Evolutionary conservation across 2,329 filamentous ascomycete species (phyloP), one percentile per base, ranked within the genome.

Genomic region (Thelonectria blattea): DNA sequence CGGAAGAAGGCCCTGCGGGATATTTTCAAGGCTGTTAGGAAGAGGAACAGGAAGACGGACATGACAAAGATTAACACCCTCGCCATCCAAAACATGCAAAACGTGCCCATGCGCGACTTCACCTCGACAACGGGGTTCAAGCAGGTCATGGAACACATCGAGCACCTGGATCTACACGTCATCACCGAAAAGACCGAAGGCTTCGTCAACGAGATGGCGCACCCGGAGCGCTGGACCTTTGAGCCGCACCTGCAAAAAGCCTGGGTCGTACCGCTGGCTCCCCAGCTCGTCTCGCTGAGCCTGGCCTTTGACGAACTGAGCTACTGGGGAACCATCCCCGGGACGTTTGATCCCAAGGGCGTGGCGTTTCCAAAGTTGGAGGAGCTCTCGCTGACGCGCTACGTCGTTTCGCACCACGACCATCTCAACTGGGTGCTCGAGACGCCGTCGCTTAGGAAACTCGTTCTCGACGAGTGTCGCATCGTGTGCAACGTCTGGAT

Each of bases 381-480:
- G n/a, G 58, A 37, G 0, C 37, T 73, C 14, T 64, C 37, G 0
- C 54, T 73, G 20, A 50, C 30, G 2, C 1, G 59, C 0, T 69
- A 58, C 14, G 27, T 56, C 1, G 63, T 72, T 27, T 20, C 63
- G 0, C 65, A 64, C 4, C 22, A 67, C 18, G 62, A 69, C 5
- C 68, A 73, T 1, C 65, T 69, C 18, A 65, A 69, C 9, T 73
- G 69, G 71, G 62, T 72, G 0, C 52, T 68, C 3, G 11, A 37
- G 0, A 61, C 64, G 9, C 27, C 39, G 1, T 50, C 65, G 2
- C 56, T 71, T 0, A 47, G 12, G 1, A 30, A 11, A 0, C 45
- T 71, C 0, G 20, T 46, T 0, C 30, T 71, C 2, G 34, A 62
- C 10, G 24, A 9, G 3, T 70, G 66, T 41, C 17, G 17, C 11